Conservation (phyloP, 2,329 filamentous ascomycete species). For the Aspergillus chevalieri region DNA sequence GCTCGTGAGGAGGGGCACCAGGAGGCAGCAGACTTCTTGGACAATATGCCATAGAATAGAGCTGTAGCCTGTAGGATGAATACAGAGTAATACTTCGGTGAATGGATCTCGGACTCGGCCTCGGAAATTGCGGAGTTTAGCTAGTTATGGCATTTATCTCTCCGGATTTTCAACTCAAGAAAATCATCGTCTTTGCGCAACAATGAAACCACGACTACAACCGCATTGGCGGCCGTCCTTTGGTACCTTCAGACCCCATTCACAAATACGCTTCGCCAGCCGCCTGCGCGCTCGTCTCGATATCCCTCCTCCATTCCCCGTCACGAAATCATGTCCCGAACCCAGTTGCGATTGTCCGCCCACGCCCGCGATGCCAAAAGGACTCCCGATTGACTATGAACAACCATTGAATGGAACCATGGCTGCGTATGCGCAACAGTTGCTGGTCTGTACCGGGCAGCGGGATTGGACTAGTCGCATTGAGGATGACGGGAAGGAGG, state of each 20-base stretch:
- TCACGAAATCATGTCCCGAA: constrained; percentile 59
- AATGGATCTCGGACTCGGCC: not conserved
- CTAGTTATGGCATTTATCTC: not conserved
- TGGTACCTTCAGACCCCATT: not conserved
- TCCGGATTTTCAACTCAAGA: no score
- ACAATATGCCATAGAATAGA: no score
- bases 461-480: constrained; percentile 78
- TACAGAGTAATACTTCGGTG: no score
- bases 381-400: constrained; percentile 67
- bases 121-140: not conserved
- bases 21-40: no score
- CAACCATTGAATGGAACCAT: constrained; percentile 70
- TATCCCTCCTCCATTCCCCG: constrained; percentile 41
- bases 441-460: constrained; percentile 75
- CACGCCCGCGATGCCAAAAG: constrained; percentile 62
- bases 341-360: constrained; percentile 71
- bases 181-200: not conserved
- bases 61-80: no score
- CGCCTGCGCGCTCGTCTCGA: constrained; percentile 23
- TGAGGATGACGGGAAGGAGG: constrained; percentile 63
- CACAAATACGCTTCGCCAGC: constrained; percentile 2
- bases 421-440: constrained; percentile 70
- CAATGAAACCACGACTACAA: not conserved
- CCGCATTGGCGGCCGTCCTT: constrained; percentile 6
- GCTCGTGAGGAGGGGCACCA: no score